Base-by-base conservation (phyloP, 139 green algal species). In the Chlorella vulgaris region DNA sequence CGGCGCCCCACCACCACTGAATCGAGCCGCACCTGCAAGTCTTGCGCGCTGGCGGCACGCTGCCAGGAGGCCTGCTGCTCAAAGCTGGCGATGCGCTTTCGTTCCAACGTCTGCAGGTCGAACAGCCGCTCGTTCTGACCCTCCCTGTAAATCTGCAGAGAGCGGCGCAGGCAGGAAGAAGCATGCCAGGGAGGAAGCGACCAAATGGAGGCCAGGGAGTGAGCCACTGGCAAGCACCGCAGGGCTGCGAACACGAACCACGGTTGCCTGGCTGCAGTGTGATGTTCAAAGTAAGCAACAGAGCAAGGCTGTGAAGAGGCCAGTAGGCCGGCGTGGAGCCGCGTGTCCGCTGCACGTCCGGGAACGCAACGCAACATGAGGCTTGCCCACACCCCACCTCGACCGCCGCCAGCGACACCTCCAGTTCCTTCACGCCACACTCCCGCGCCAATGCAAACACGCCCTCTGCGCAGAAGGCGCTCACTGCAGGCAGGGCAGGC, bases 401-500 rank as follows among this genome's bases (percentile, higher is more conserved):
- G 66, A 84, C 69, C 53, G 60, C 73, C 7, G 70, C 60, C 19
- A 69, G 61, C 31, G 33, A 40, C 22, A 86, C 81, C 10, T 63
- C 55, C 29, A 81, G 55, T 10, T 82, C 74, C 2, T 21, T 24
- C 55, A 75, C 35, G 10, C 47, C 36, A 15, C 43, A 29, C 62
- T 86, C 74, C 58, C 51, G 60, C 42, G 43, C 69, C 24, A 86
- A n/a, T 62, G 69, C 81, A 63, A 73, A 86, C 28, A 86, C 65
- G 35, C 74, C 28, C 15, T 40, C 35, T 7, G 73, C 60, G 21
- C 50, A 69, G 50, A 38, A 86, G 8, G 73, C 38, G 38, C 81
- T 62, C 43, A 86, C 61, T 79, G 73, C 73, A 36, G 22, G 10
- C 31, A 40, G 60, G 21, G 60, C 63, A 42, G 22, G 63, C 55